A percentile compares a stretch with the other conserved stretches of the same genome.
phyloP scores from a whole-genome alignment of 352 stramenopile species.

The Phytophthora lateralis region DNA sequence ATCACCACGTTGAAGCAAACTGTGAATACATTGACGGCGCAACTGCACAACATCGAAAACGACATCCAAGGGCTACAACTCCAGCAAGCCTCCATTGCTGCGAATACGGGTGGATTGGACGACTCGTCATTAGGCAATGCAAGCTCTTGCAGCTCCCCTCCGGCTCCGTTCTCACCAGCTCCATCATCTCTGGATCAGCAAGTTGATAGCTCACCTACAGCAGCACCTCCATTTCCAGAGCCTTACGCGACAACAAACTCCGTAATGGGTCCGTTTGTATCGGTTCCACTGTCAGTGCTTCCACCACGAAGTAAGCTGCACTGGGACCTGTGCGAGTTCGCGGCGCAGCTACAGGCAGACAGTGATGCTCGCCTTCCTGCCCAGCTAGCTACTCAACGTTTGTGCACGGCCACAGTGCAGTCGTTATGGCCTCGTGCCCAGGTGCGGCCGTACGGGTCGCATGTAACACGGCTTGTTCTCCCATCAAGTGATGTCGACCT shows the following conservation, averaged over 20 bases:
- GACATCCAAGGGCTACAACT: conserved; percentile 52
- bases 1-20: conserved; percentile 50
- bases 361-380: conserved; percentile 69
- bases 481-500: conserved; percentile 97
- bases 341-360: conserved; percentile 77
- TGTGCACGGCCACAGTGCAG: conserved; percentile 85
- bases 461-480: conserved; percentile 94
- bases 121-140: conserved; percentile 30
- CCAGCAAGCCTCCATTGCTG: conserved; percentile 24
- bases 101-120: conserved; percentile 21
- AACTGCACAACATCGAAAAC: conserved; percentile 50
- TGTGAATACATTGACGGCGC: conserved; percentile 45
- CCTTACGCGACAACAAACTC: conserved; percentile 55
- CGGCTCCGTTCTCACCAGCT: conserved; percentile 40
- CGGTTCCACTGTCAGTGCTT: conserved; percentile 83
- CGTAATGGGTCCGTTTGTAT: conserved; percentile 79
- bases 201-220: conserved; percentile 23
- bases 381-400: conserved; percentile 74
- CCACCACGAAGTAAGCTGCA: conserved; percentile 84
- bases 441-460: conserved; percentile 97
- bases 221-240: conserved; percentile 40
- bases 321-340: conserved; percentile 89
- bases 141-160: conserved; percentile 37
- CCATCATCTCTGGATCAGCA: conserved; percentile 39
- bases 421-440: conserved; percentile 95